Conservation (phyloP, 805 yeast genomes). For the Millerago galiae region DNA sequence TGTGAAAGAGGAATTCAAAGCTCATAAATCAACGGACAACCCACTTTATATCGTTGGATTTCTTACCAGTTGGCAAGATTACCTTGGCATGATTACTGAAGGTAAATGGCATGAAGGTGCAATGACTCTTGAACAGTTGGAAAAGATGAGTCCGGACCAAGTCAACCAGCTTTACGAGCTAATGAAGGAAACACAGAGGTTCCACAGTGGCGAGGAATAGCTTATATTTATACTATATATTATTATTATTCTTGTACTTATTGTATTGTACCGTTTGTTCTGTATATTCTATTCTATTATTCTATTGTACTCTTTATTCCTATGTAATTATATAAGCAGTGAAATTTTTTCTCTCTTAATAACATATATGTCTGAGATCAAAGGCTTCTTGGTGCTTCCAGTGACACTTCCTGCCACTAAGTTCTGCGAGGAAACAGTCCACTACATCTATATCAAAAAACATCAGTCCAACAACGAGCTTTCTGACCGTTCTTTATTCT, state of each 20-base stretch:
- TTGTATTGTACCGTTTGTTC: too few species aligned
- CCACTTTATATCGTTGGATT: constrained; percentile 94
- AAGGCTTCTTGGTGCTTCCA: constrained; percentile 51
- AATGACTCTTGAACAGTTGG: constrained; percentile 58
- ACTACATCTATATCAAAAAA: constrained; percentile 61
- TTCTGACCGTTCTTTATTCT: constrained; percentile 56
- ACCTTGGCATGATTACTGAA: constrained; percentile 50
- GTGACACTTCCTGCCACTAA: constrained; percentile 32
- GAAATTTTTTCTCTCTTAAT: too few species aligned
- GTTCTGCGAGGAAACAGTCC: constrained; percentile 29
- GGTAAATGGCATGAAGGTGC: constrained; percentile 60
- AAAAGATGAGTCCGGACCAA: constrained; percentile 88
- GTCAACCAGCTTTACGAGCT: constrained; percentile 71
- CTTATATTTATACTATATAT: neutral
- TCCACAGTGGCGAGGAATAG: constrained; percentile 12
- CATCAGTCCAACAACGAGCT: constrained; percentile 45
- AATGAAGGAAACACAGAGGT: constrained; percentile 57
- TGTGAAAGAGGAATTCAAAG: constrained; percentile 82
- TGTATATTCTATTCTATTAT: too few species aligned
- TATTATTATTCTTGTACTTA: too few species aligned
- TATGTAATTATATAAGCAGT: too few species aligned
- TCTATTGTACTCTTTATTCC: too few species aligned
- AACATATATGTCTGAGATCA: constrained; percentile 42
- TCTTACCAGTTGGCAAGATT: constrained; percentile 90
- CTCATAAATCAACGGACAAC: constrained; percentile 75